Evolutionary conservation across 345 rosid species (phyloP), one percentile per base, ranked within the genome.

Genomic region (Pelargonium nanum): DNA sequence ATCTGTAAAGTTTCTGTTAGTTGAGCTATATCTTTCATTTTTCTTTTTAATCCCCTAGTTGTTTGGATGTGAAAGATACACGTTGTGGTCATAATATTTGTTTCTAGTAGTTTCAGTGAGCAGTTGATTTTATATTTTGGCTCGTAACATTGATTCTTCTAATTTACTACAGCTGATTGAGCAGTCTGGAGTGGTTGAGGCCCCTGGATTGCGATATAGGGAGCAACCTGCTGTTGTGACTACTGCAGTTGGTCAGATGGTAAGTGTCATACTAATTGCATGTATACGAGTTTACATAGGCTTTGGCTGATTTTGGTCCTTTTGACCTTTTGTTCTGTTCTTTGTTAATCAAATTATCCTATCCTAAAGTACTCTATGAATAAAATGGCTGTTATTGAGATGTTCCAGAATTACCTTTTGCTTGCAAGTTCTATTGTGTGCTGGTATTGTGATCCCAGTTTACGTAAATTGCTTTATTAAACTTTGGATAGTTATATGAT

Each of bases 211-310:
- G 63, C 45, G 56, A 53, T 81, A 65, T 65, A 72, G 83, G 70
- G 73, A 75, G 64, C 58, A 65, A 26, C 81, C 89, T 6, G 74
- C 82, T 24, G 52, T 72, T 44, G 60, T 70, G 5, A 76, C 89
- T 25, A 86, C 93, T 24, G 85, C 96, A 55, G 63, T 82, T 70
- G 95, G 91, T 60, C 85, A 86, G 66, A 86, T 89, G 98, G 97
- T 90, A 77, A 7, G 70, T 56, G 26, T 28, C n/a, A 19, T 34
- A 54, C 21, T 34, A 24, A 30, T 34, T 67, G 5, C 66, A 55
- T 26, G 65, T 16, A 44, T 51, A 67, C 57, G n/a, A n/a, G n/a
- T n/a, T n/a, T n/a, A n/a, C n/a, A n/a, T n/a, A n/a, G n/a, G n/a
- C n/a, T n/a, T n/a, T n/a, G n/a, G 25, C 40, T 53, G 55, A 59